Base-by-base conservation (phyloP, 2,329 filamentous ascomycete genomes). In the Phyllosticta citribraziliensis region DNA sequence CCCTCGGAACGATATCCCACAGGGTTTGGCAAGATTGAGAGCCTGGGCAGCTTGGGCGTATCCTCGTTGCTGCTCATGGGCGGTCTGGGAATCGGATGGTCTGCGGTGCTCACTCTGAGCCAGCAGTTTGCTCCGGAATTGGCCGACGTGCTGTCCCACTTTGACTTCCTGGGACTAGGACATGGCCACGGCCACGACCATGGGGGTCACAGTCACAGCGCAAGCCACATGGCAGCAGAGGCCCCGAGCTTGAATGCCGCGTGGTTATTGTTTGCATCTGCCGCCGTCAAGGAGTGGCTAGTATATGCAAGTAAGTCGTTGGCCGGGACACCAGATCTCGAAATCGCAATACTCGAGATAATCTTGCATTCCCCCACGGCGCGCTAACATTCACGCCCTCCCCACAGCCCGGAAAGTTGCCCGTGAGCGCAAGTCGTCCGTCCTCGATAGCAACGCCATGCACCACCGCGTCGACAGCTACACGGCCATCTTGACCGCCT, bases 11-110 rank as follows among this genome's bases (percentile, higher is more conserved):
- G 83, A 51, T 99, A 96, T 71, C 94, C 94, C 2, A 85, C 86
- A 68, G 94, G 94, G 1, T 99, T 96, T 72, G 94, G 94, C 71
- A 99, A 99, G 78, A 84, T 99, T n/a, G 94, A 99, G 79, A 96
- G 91, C 69, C 77, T 99, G 70, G 94, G 94, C 20, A 94, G 91
- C 22, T 78, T 99, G 63, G 94, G 93, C 17, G 94, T 99, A 35
- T 97, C 92, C 67, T 87, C 91, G 65, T 88, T 99, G 76, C 80
- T 99, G 68, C 82, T 99, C 2, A 85, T 87, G 55, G 94, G 94
- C 64, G 94, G 94, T 57, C 77, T 96, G 64, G 91, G 95, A 73
- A 97, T 99, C 88, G 91, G 91, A 65, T 84, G 75, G 73, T 79
- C 74, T 78, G 88, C 72, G 76, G 78, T 69, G 83, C 89, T 76